Base-by-base conservation (phyloP, 108 stramenopile species). In the Stephanodiscus minutulus region DNA sequence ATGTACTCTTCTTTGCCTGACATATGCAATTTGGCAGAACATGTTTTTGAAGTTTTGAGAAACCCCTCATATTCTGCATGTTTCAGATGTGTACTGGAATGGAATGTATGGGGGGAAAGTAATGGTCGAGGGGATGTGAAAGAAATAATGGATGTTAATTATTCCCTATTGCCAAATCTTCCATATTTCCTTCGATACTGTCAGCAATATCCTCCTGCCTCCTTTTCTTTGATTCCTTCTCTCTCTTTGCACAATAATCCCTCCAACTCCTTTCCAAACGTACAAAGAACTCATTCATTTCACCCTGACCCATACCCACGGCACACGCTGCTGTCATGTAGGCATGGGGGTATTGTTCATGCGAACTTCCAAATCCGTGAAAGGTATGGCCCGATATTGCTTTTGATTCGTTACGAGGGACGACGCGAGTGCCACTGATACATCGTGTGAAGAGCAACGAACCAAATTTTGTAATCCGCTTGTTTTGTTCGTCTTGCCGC, bases 391-490 rank as follows among this genome's bases (percentile, higher is more conserved):
- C 88, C 18, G 86, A 87, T 67, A 96, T 91, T 3, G 48, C 64
- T 73, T 92, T 91, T 9, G 48, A 57, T 62, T 83, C 73, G 28
- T 56, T 72, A 7, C 81, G 74, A 4, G 92, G 84, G 46, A 96
- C 86, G 12, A 96, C 87, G 3, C 95, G 73, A 20, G 92, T 92
- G 17, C 99, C 99, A 33, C 95, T 96, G 7, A 99, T 96, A 69
- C 97, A 96, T 3, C 99, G 88, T 24, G 86, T 92, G 73, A 99
- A 99, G 18, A 99, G 84, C 97, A 99, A 98, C 28, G 97, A 89
- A 33, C 99, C 99, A 66, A 99, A 91, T 61, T 83, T 83, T 15
- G 97, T 91, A 58, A 90, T 79, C 17, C 81, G 70, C 36, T 80
- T 81, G 25, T 71, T 87, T 24, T 59, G 47, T 61, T 72, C 28